Base-by-base conservation (phyloP, 2,329 filamentous ascomycete species). In the Neophaeococcomyces mojaviensis region DNA sequence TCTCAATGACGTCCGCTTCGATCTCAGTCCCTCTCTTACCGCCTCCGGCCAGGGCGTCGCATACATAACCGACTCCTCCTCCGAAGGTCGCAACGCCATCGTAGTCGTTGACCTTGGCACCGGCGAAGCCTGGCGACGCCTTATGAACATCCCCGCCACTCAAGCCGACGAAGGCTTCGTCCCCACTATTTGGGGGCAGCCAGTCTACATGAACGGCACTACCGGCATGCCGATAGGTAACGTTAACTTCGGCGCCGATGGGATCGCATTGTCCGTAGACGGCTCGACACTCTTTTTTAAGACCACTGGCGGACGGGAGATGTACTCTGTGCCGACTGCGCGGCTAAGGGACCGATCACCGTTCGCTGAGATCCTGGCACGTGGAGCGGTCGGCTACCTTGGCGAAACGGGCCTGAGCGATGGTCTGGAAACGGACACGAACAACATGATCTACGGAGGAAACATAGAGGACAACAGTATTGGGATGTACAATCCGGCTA, bases 1-100 rank as follows among this genome's bases (percentile, higher is more conserved):
- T 50, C 65, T 74, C 30, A 77, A 77, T 55, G 74, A 77, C 49
- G 62, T 77, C 7, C 70, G 74, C 40, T 72, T 78, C 58, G 73
- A 78, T 51, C 63, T 76, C n/a, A 65, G 67, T 12, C 42, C 67
- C 2, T 69, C 68, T 0, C 49, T 59, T 12, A 36, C 52, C 10
- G 37, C 43, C 2, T 63, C 64, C 2, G 71, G 71, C 2, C 52
- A 67, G 22, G 73, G 73, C 15, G 55, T 76, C 12, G 72, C 71
- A 0, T 77, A 77, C 56, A 74, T 77, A 54, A 76, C 72, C 19
- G 74, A 77, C 52, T 70, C 66, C 28, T 69, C 64, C 37, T 55
- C 57, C 36, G 69, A 73, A 56, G 72, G 73, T 31, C 67, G 68
- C 30, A 74, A 71, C 44, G 73, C 67, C 3, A 67, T 76, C 44